Evolutionary conservation across 116 monocot species (phyloP), one percentile per base, ranked within the genome.

Genomic region (Iris pallida): DNA sequence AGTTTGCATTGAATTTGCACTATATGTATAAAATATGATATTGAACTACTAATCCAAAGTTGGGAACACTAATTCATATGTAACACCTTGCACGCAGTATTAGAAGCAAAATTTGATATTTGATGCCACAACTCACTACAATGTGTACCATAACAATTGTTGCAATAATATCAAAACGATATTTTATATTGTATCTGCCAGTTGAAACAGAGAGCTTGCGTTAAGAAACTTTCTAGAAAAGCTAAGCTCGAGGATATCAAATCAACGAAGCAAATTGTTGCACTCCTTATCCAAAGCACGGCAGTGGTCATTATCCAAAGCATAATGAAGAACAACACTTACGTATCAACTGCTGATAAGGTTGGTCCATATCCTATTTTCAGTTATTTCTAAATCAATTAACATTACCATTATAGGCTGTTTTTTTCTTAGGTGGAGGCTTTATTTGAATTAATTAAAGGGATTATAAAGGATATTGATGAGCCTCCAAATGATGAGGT

Each of bases 231-330:
- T 57, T 90, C 93, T 16, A 86, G 88, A 7, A 90, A 88, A 69
- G 86, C 87, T 54, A 99, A 90, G 76, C 83, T 99, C 73, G 87
- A 87, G 57, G 98, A 93, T 74, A 84, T 76, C 76, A 88, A 78
- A 73, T 93, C 93, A 67, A 93, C 84, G 42, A 99, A 99, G 68
- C 98, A 93, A 81, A 84, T 99, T 73, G 93, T 99, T 86, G 93
- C 93, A n/a, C 93, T 99, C 52, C 59, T 99, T 64, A 99, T 64
- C 98, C 98, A 99, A 93, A 85, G 80, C 42, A 99, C 93, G 98
- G 98, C 98, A 47, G 90, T 93, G 54, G 90, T 99, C 60, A 93
- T 99, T 55, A 99, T 99, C 72, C 98, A 99, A 82, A 99, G 98
- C 78, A 84, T 93, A 43, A 93, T 99, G 93, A 99, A 99, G 82